A percentile compares a stretch with the other conserved stretches of the same genome.
These are phyloP conservation scores for Fusarium musae DNA, from an alignment of 2,329 filamentous ascomycete species.

Conservation along the genomic window DNA sequence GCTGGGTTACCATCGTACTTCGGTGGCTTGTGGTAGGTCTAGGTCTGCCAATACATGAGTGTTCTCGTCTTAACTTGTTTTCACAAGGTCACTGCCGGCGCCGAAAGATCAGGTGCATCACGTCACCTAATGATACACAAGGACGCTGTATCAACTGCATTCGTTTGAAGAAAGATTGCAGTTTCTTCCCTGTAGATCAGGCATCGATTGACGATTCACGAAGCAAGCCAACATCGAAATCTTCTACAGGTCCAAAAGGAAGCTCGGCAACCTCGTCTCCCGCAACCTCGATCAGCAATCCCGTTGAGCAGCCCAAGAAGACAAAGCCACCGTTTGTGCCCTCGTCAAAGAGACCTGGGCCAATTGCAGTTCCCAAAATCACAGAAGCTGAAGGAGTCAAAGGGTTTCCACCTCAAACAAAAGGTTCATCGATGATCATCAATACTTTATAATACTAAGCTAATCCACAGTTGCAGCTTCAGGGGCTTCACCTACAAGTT, in stretches of 20 bases:
- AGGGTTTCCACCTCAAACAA: conserved; percentile 53
- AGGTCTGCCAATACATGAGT: background rate
- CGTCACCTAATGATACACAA: conserved; percentile 76
- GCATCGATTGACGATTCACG: conserved; percentile 63
- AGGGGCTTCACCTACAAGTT: conserved; percentile 16
- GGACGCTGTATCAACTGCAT: conserved; percentile 93
- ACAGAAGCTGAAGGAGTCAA: conserved; percentile 54
- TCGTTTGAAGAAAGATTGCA: conserved; percentile 92
- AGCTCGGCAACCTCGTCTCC: conserved; percentile 62
- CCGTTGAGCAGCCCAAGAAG: conserved; percentile 53
- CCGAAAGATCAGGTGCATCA: conserved; percentile 92
- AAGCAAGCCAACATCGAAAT: conserved; percentile 55
- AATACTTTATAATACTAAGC: background rate
- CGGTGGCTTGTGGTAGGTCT: conserved; percentile 91
- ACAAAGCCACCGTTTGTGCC: conserved; percentile 55
- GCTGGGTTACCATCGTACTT: conserved; percentile 93
- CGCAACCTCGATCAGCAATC: conserved; percentile 55
- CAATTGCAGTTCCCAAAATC: conserved; percentile 56
- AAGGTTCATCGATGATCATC: conserved; percentile 51
- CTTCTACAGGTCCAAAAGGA: conserved; percentile 53
- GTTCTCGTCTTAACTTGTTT: conserved; percentile 3
- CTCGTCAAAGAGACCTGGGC: conserved; percentile 57
- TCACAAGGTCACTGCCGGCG: conserved; percentile 84
- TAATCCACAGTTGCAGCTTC: conserved; percentile 26
- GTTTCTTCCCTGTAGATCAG: conserved; percentile 90